Evolutionary conservation across 164 flowering plant species (phyloP).

Genomic region (Cinnamomum chago): DNA sequence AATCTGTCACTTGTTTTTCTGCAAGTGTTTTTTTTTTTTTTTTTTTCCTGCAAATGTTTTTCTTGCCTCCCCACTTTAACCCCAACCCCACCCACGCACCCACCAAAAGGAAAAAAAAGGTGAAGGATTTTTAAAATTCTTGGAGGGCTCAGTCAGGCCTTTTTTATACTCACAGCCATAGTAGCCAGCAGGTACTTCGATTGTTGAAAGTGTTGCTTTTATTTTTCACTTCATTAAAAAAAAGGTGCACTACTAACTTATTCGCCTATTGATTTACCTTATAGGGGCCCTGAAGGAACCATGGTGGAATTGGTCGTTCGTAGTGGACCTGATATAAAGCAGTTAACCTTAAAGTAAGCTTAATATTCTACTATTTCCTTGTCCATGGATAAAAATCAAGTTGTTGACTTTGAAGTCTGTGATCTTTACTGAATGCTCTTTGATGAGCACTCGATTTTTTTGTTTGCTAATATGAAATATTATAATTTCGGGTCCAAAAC

Average conservation of each 20-base stretch:
- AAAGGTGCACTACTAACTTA: background rate
- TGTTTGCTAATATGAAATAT: background rate
- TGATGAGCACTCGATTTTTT: background rate
- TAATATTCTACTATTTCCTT: background rate
- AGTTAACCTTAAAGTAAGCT: slow-evolving; percentile 62
- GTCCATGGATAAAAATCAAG: background rate
- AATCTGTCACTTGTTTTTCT: too few relatives aligned
- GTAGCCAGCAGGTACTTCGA: background rate
- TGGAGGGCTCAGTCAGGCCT: too few relatives aligned
- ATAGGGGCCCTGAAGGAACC: slow-evolving; percentile 96
- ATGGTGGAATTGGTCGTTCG: slow-evolving; percentile 61
- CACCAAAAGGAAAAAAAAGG: too few relatives aligned
- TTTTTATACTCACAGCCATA: too few relatives aligned
- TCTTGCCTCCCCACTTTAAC: too few relatives aligned
- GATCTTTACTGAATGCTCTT: background rate
- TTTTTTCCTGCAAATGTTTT: too few relatives aligned
- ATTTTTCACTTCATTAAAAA: background rate
- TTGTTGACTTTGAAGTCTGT: too few relatives aligned
- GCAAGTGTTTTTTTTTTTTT: too few relatives aligned
- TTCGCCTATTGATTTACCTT: slow-evolving; percentile 14
- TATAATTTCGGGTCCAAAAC: background rate
- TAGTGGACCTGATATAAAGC: slow-evolving; percentile 62
- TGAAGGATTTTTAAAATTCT: too few relatives aligned
- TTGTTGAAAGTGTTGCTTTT: background rate
- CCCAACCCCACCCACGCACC: too few relatives aligned